These are phyloP conservation scores for Paramyrothecium roridum DNA, from an alignment of 2,329 filamentous ascomycete genomes.

Conservation along the genomic window DNA sequence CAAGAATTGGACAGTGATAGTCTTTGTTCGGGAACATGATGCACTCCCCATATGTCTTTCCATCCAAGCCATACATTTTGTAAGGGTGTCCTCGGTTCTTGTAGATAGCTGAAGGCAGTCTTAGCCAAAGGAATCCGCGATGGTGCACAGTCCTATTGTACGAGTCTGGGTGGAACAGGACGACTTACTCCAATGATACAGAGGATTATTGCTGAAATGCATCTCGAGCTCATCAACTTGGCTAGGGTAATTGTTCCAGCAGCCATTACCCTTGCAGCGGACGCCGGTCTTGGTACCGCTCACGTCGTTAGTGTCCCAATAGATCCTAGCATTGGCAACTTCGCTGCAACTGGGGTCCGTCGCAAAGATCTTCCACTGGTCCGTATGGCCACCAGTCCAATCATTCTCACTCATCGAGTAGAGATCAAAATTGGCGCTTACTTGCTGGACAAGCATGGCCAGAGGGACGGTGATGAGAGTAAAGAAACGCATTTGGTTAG, in stretches of 20 bases:
- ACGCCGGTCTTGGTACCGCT: background rate
- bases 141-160: too few species aligned
- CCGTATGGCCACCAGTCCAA: too few species aligned
- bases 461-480: too few species aligned
- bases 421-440: too few species aligned
- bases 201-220: background rate
- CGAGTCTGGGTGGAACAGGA: too few species aligned
- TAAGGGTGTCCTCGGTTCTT: background rate
- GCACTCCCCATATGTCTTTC: background rate
- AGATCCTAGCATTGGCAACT: background rate
- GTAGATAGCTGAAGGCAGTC: background rate
- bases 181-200: background rate
- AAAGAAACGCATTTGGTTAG: too few species aligned
- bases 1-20: background rate
- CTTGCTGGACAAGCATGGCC: too few species aligned
- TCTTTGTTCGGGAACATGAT: background rate
- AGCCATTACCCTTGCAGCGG: background rate
- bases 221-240: background rate
- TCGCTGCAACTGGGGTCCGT: background rate
- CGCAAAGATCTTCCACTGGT: background rate
- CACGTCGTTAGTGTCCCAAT: background rate
- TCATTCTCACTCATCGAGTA: too few species aligned
- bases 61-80: background rate
- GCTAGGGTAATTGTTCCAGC: background rate
- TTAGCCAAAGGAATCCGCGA: too few species aligned